Evolutionary conservation across 2,329 filamentous ascomycete species (phyloP).

Genomic region (Teratosphaeria zuluensis): DNA sequence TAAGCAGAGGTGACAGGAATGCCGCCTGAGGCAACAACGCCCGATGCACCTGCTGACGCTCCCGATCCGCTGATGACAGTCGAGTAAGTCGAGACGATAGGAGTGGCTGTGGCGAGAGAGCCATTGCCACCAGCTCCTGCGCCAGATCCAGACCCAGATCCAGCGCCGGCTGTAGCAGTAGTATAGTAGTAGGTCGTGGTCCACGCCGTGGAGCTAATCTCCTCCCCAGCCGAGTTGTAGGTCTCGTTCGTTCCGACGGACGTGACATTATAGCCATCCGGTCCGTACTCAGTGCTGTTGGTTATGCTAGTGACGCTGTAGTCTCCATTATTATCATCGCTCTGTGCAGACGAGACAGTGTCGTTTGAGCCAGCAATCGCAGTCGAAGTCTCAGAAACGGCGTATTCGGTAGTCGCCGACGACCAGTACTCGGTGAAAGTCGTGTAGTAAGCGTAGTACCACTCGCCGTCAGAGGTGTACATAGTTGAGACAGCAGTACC

Average conservation of each 20-base stretch:
- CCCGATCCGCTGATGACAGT: conserved; percentile 10
- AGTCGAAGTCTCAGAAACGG: conserved; percentile 11
- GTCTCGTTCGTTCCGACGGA: too few species aligned
- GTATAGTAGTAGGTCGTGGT: conserved; percentile 15
- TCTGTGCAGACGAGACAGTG: conserved; percentile 5
- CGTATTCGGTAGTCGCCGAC: conserved; percentile 18
- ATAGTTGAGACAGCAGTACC: conserved; percentile 21
- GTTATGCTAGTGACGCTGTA: conserved; percentile 8
- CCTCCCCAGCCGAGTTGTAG: conserved; percentile 14
- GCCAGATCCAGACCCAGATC: conserved; percentile 5
- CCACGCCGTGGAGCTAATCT: conserved; percentile 13
- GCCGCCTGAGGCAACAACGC: conserved; percentile 9
- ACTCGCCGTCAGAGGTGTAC: conserved; percentile 14
- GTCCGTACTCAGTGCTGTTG: too few species aligned
- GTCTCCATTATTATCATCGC: conserved; percentile 9
- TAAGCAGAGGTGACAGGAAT: neutral
- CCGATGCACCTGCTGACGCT: conserved; percentile 5
- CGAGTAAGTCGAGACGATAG: conserved; percentile 9
- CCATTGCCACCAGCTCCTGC: conserved; percentile 7
- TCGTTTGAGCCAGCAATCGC: conserved; percentile 10
- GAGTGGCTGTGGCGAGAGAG: conserved; percentile 5
- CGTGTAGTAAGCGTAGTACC: conserved; percentile 22
- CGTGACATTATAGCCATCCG: too few species aligned
- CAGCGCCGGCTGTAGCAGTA: conserved; percentile 13
- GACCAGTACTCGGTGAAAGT: conserved; percentile 20